Evolutionary conservation across 1,284 basidiomycete species (phyloP).

Genomic region (Cerrena zonata): DNA sequence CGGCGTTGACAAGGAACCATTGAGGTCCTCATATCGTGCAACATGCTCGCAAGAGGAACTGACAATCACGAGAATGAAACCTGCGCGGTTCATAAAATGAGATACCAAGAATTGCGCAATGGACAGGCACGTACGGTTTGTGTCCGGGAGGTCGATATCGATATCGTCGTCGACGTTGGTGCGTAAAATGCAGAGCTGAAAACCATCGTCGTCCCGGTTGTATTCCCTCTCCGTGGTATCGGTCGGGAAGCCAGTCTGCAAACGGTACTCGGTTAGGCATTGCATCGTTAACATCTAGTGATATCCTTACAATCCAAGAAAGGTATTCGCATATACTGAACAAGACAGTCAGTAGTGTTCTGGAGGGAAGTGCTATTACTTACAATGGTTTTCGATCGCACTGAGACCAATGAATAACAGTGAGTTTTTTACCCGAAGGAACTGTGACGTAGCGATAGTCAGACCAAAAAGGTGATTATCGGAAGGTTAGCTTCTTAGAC

Average conservation of each 20-base stretch:
- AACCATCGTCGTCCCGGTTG: background rate
- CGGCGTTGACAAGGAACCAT: no score
- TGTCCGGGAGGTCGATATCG: background rate
- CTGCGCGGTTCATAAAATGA: background rate
- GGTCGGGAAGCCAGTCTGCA: background rate
- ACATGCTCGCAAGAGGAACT: background rate
- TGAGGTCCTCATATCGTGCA: no score
- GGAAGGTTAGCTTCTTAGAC: background rate
- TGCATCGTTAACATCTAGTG: background rate
- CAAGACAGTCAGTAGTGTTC: background rate
- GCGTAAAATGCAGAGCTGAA: background rate
- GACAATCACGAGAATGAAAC: background rate
- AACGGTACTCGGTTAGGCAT: background rate
- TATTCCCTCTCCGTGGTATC: background rate
- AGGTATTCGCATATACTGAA: background rate
- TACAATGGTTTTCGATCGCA: background rate
- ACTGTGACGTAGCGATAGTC: background rate
- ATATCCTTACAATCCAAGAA: background rate
- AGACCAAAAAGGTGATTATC: no score
- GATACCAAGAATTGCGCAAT: no score
- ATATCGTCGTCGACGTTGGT: background rate
- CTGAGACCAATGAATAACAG: background rate
- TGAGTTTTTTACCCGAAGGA: background rate
- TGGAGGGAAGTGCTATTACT: background rate
- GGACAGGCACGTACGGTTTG: background rate